These are phyloP conservation scores for Aspergillus haitiensis DNA, from an alignment of 495 filamentous ascomycete genomes.

Conservation along the genomic window DNA sequence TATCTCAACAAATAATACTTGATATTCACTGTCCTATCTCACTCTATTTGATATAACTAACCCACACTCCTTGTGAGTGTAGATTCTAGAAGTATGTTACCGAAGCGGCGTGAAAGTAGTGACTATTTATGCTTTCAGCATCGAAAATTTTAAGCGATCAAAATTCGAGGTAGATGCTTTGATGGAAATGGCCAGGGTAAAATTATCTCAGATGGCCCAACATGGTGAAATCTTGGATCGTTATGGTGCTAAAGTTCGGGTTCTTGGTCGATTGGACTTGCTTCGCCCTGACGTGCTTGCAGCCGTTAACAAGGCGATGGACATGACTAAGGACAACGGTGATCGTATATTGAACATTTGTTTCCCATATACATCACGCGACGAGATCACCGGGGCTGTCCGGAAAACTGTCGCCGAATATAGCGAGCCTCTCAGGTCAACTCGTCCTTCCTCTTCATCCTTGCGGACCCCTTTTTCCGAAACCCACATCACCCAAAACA, in stretches of 20 bases:
- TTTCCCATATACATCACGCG: conserved; percentile 94
- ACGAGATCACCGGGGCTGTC: conserved; percentile 94
- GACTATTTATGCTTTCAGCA: conserved; percentile 96
- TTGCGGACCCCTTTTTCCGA: conserved; percentile 76
- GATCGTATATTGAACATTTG: conserved; percentile 89
- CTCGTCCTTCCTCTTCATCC: conserved; percentile 22
- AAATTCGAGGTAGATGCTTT: conserved; percentile 95
- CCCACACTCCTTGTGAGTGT: conserved; percentile 5
- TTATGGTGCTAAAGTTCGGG: conserved; percentile 82
- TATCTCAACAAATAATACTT: not conserved
- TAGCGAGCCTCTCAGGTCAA: conserved; percentile 59
- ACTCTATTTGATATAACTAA: conserved; percentile 11
- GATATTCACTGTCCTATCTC: not conserved
- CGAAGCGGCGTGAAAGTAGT: conserved; percentile 91
- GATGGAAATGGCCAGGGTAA: conserved; percentile 97
- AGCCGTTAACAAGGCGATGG: conserved; percentile 77
- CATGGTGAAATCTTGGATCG: conserved; percentile 91
- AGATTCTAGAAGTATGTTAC: conserved; percentile 97
- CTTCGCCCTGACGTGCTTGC: conserved; percentile 83
- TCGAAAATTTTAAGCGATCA: conserved; percentile 98
- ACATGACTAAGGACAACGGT: conserved; percentile 79
- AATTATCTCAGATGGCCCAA: conserved; percentile 84
- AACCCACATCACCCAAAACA: conserved; percentile 80
- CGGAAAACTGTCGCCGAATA: conserved; percentile 81
- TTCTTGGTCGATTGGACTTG: conserved; percentile 78